These are phyloP conservation scores for Lotus japonicus DNA, from an alignment of 306 rosid species.

Conservation along the genomic window DNA sequence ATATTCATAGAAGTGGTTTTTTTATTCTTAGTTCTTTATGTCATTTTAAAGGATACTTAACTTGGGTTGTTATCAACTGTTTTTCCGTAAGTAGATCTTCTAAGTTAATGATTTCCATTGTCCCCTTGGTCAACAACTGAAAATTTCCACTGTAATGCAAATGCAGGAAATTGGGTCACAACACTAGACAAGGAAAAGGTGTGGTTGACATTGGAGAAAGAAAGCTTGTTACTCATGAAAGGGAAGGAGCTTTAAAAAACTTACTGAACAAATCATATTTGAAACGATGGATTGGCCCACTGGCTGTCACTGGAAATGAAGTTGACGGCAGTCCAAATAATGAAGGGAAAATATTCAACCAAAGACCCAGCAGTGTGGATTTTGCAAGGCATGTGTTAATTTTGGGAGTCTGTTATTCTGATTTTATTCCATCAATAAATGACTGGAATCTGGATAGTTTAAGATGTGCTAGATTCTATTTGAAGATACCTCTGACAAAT, in stretches of 20 bases:
- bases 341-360: conserved; percentile 37
- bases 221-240: conserved; percentile 38
- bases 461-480: conserved; percentile 1
- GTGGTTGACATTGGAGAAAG: conserved; percentile 36
- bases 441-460: conserved; percentile 20
- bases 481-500: neutral
- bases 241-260: conserved; percentile 66
- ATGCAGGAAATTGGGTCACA: conserved; percentile 55
- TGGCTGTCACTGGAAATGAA: conserved; percentile 47
- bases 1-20: neutral
- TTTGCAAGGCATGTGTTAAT: conserved; percentile 69
- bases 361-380: conserved; percentile 61
- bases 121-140: too few relatives aligned
- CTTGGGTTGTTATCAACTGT: neutral
- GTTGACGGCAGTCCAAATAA: conserved; percentile 29
- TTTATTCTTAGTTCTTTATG: neutral
- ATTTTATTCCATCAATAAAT: conserved; percentile 25
- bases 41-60: conserved; percentile 18
- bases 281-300: conserved; percentile 74
- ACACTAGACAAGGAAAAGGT: conserved; percentile 34
- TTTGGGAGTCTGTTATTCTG: conserved; percentile 8
- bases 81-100: too few relatives aligned
- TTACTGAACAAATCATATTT: conserved; percentile 76
- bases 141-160: neutral
- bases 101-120: too few relatives aligned